These are phyloP conservation scores for Podila verticillata DNA, from an alignment of 192 early-diverging fungal genomes.

Conservation along the genomic window DNA sequence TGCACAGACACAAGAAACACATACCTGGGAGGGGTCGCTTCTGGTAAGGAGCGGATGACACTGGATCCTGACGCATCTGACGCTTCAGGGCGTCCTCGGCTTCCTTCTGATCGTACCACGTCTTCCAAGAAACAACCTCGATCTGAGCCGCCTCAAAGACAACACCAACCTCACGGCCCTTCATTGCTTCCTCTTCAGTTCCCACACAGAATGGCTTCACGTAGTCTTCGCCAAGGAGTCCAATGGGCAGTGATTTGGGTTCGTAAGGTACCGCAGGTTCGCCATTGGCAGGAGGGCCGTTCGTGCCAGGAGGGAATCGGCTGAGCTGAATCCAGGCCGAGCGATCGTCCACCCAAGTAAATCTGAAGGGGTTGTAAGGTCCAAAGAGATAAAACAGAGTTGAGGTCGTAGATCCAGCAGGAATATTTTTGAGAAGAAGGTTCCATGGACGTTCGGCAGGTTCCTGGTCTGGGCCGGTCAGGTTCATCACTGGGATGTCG, in stretches of 20 bases:
- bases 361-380: constrained; percentile 52
- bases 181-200: constrained; percentile 12
- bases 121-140: constrained; percentile 46
- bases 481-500: constrained; percentile 66
- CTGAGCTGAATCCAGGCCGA: constrained; percentile 64
- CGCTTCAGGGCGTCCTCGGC: constrained; percentile 15
- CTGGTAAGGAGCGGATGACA: not conserved
- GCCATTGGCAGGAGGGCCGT: not conserved
- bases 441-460: constrained; percentile 53
- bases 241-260: constrained; percentile 26
- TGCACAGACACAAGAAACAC: too few species aligned
- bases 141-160: constrained; percentile 52
- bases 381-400: constrained; percentile 62
- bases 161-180: constrained; percentile 46
- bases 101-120: constrained; percentile 44
- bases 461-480: constrained; percentile 62
- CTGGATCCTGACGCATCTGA: not conserved
- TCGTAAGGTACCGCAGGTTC: constrained; percentile 5
- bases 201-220: constrained; percentile 48
- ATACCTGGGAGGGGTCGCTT: not conserved
- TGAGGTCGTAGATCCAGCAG: constrained; percentile 47
- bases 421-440: constrained; percentile 66
- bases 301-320: constrained; percentile 2
- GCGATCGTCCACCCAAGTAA: constrained; percentile 62
- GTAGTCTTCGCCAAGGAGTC: constrained; percentile 48